Conservation (phyloP, 2,329 filamentous ascomycete genomes). For the Colletotrichum falcatum region DNA sequence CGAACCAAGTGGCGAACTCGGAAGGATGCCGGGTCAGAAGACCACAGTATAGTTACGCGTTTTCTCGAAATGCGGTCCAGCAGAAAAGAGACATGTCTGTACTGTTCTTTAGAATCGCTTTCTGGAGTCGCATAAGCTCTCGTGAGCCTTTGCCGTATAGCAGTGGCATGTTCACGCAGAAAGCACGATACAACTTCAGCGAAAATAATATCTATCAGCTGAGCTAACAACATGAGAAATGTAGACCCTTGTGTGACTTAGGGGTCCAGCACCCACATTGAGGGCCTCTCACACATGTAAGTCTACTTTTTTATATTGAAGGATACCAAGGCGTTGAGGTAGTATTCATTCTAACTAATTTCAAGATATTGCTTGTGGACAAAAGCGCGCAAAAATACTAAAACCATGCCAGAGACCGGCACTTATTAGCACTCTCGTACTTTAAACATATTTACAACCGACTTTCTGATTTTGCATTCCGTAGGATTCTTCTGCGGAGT, state of each 20-base stretch:
- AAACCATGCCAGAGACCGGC: neutral
- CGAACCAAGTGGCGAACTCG: constrained; percentile 3
- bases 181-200: constrained; percentile 7
- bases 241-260: neutral
- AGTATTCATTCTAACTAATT: neutral
- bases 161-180: constrained; percentile 46
- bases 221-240: neutral
- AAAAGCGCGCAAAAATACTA: neutral
- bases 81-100: constrained; percentile 32
- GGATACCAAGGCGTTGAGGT: neutral
- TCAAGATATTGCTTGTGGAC: neutral
- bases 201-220: neutral
- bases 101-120: constrained; percentile 13
- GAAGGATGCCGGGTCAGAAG: constrained; percentile 8
- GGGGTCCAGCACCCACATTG: no score
- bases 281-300: no score
- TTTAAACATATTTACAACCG: no score
- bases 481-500: no score
- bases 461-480: no score
- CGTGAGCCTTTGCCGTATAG: constrained; percentile 46
- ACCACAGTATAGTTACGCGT: neutral
- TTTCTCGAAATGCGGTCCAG: constrained; percentile 7
- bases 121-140: constrained; percentile 43
- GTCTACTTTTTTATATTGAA: no score
- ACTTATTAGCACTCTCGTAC: neutral